phyloP scores from a whole-genome alignment of 805 yeast species.

The Starmerella stigmatis region DNA sequence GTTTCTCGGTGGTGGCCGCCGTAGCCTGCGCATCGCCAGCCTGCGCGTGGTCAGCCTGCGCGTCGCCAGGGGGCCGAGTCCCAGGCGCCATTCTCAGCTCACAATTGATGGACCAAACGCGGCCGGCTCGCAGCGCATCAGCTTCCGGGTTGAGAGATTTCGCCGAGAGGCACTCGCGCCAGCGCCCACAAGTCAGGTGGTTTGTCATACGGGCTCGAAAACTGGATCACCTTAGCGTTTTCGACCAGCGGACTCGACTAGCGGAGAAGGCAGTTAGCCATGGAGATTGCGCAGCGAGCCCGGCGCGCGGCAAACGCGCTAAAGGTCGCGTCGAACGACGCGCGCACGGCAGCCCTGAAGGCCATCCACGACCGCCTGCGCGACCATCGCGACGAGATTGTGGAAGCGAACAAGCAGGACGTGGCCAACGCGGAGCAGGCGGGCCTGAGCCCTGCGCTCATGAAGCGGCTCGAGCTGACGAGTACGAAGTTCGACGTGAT shows the following conservation, averaged over 20 bases:
- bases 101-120: too few species aligned
- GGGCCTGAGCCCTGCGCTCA: slow-evolving; percentile 55
- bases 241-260: too few species aligned
- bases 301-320: slow-evolving; percentile 72
- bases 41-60: too few species aligned
- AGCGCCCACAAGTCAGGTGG: too few species aligned
- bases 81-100: too few species aligned
- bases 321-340: slow-evolving; percentile 63
- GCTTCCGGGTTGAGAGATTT: too few species aligned
- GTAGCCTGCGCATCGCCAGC: background rate
- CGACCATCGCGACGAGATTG: slow-evolving; percentile 47
- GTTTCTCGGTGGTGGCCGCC: background rate
- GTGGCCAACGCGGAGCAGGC: slow-evolving; percentile 56
- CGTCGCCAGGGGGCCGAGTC: too few species aligned
- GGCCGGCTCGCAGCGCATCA: too few species aligned
- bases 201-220: slow-evolving; percentile 4
- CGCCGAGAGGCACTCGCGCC: too few species aligned
- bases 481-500: slow-evolving; percentile 83
- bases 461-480: slow-evolving; percentile 75
- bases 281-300: slow-evolving; percentile 64
- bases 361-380: slow-evolving; percentile 62
- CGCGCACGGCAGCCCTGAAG: slow-evolving; percentile 62
- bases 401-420: slow-evolving; percentile 66
- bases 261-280: slow-evolving; percentile 3
- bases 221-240: too few species aligned